Evolutionary conservation across 2,329 filamentous ascomycete genomes (phyloP), one percentile per base, ranked within the genome.

Genomic region (Xylariaceae sp.): DNA sequence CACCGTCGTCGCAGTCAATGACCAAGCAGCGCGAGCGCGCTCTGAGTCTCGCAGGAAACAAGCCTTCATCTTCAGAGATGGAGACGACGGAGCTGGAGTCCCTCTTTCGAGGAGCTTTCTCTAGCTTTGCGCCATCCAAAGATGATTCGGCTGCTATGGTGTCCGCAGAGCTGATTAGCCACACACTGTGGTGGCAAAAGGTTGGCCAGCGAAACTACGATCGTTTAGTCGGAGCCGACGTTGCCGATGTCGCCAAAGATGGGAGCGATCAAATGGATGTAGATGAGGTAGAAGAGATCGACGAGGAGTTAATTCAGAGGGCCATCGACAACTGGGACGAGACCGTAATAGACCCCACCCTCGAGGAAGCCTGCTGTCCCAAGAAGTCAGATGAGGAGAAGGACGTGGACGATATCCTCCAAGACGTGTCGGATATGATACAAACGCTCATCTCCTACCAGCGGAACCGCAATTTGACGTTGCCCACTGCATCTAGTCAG

Each of bases 361-460:
- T 86, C 18, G 74, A 77, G 46, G 71, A 77, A 33, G 74, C 73
- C 40, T 71, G 80, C 62, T 75, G 75, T 43, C 65, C 68, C 38
- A 67, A 67, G 33, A 82, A 78, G 65, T 65, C 73, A 3, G 71
- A 75, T 49, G 70, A 77, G 32, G 78, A 84, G 27, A 80, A 82
- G 59, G 82, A 86, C 44, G 75, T 78, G 2, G 81, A 87, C n/a
- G 84, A 88, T 44, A 72, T 90, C 36, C 75, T 92, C 22, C 75
- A 82, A 50, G 85, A 89, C 40, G 85, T 90, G 32, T 87, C 85
- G 1, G 86, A 90, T 61, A 73, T 90, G 58, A 80, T 92, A 45
- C 82, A 90, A 65, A 90, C 86, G 1, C 73, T 92, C 10, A 77
- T 87, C 17, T 92, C 88, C 0, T 85, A 89, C 65, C 88, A 92